These are phyloP conservation scores for Coemansia sp. DNA, from an alignment of 192 early-diverging fungal genomes.

Conservation along the genomic window DNA sequence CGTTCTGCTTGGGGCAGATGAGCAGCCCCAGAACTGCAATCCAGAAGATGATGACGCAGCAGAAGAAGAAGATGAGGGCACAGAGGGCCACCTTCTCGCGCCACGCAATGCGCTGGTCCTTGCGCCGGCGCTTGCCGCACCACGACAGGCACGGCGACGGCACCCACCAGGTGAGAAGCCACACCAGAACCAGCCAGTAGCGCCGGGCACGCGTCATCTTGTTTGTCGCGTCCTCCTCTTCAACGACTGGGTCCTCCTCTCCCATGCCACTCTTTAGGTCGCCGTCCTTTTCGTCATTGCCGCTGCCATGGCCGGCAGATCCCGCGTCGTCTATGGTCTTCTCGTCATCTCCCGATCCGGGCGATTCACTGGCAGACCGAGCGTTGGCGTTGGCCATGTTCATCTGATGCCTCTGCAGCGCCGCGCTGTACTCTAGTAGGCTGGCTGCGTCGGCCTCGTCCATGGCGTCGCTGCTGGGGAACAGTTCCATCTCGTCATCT, in stretches of 20 bases:
- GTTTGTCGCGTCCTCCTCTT: slow-evolving; percentile 50
- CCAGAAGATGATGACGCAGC: slow-evolving; percentile 75
- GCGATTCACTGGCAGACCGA: slow-evolving; percentile 5
- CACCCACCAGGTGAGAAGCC: slow-evolving; percentile 66
- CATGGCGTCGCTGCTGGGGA: slow-evolving; percentile 26
- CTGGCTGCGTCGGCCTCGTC: slow-evolving; percentile 40
- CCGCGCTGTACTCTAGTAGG: slow-evolving; percentile 38
- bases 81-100: slow-evolving; percentile 93
- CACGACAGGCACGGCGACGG: slow-evolving; percentile 64
- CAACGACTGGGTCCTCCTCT: slow-evolving; percentile 39
- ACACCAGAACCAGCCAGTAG: slow-evolving; percentile 82
- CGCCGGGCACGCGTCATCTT: slow-evolving; percentile 31
- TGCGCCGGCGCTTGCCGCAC: slow-evolving; percentile 70
- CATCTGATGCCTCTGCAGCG: slow-evolving; percentile 37
- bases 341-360: slow-evolving; percentile 29
- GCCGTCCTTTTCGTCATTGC: slow-evolving; percentile 11
- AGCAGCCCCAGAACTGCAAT: slow-evolving; percentile 67
- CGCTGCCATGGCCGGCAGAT: slow-evolving; percentile 13
- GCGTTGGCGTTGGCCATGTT: slow-evolving; percentile 11
- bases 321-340: slow-evolving; percentile 35
- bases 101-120: slow-evolving; percentile 87
- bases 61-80: slow-evolving; percentile 70
- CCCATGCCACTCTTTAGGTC: slow-evolving; percentile 46
- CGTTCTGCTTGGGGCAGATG: slow-evolving; percentile 67
- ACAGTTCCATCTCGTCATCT: slow-evolving; percentile 38